Base-by-base conservation (phyloP, 805 yeast genomes). In the Dipodascopsis tothii region DNA sequence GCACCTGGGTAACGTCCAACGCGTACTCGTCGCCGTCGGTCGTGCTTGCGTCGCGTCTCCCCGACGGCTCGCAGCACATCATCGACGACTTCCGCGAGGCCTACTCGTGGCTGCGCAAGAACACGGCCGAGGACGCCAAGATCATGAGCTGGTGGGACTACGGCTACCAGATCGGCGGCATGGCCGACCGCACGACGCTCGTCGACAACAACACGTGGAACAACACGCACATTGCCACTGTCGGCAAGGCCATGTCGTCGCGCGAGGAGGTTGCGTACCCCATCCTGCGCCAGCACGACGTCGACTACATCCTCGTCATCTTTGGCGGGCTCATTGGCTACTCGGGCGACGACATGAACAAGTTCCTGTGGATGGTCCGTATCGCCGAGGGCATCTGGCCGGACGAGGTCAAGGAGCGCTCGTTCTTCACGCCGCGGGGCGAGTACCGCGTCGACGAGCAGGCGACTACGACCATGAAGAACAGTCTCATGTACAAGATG, bases 101-200 rank as follows among this genome's bases (percentile, higher is more conserved):
- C 7, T 92, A 92, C 70, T 92, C 90, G 65, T 92, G 98, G 98
- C 72, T 92, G 57, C 80, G 98, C 60, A 88, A 90, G 95, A 92
- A 92, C 69, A 92, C 98, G 0, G 79, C 84, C 2, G 96, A 92
- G 63, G 97, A 92, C 62, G 84, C 96, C 28, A 88, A 84, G 65
- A 83, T 92, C 49, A 86, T 94, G 82, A 81, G 96, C 7, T 92
- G 99, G 98, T 92, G 99, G 99, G 98, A 94, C 71, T 94, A 94
- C 61, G 99, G 99, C 43, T 92, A 92, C 67, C 99, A 92, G 71
- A 92, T 92, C 59, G 98, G 98, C 57, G 99, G 99, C 51, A 92
- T 92, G 97, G 98, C 98, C 37, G 98, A 92, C 67, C 78, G 99
- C 61, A 90, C 97, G 52, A 92, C 99, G 4, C 73, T 92, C 56